Evolutionary conservation across 73 alveolate genomes (phyloP).

Genomic region (Tetrahymena borealis): DNA sequence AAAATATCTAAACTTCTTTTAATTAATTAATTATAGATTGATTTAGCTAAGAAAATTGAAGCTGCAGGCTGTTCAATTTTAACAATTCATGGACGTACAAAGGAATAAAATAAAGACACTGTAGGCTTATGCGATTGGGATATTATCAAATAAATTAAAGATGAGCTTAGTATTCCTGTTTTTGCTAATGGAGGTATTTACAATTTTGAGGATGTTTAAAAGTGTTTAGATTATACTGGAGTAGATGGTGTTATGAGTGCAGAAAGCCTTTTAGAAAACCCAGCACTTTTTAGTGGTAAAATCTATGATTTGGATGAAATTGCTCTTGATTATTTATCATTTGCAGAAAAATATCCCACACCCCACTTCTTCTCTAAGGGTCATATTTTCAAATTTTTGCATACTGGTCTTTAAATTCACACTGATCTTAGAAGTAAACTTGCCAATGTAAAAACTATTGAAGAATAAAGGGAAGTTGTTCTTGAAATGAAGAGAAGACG

Average conservation of each 20-base stretch:
- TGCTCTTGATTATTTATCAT: conserved; percentile 26
- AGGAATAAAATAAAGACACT: conserved; percentile 62
- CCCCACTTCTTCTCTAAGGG: conserved; percentile 11
- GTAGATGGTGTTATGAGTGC: conserved; percentile 94
- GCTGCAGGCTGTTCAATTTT: conserved; percentile 72
- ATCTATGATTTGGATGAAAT: conserved; percentile 31
- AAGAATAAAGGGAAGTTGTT: conserved; percentile 15
- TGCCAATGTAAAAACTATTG: conserved; percentile 27
- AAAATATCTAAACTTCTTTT: conserved; percentile 26
- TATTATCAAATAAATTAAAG: conserved; percentile 83
- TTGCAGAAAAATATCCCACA: conserved; percentile 14
- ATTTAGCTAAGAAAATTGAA: conserved; percentile 66
- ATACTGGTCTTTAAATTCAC: conserved; percentile 9
- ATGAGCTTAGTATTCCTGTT: conserved; percentile 80
- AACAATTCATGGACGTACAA: conserved; percentile 85
- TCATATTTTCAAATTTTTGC: conserved; percentile 25
- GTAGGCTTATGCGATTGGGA: conserved; percentile 82
- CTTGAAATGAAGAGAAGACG: conserved; percentile 15
- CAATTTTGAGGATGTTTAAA: conserved; percentile 74
- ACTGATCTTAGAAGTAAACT: conserved; percentile 35
- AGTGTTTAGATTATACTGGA: conserved; percentile 81
- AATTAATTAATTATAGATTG: conserved; percentile 42
- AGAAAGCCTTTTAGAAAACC: conserved; percentile 74
- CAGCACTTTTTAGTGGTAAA: conserved; percentile 42
- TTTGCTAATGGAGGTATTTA: conserved; percentile 98